Evolutionary conservation across 495 filamentous ascomycete genomes (phyloP), one percentile per base, ranked within the genome.

Genomic region (Haplographium delicatum): DNA sequence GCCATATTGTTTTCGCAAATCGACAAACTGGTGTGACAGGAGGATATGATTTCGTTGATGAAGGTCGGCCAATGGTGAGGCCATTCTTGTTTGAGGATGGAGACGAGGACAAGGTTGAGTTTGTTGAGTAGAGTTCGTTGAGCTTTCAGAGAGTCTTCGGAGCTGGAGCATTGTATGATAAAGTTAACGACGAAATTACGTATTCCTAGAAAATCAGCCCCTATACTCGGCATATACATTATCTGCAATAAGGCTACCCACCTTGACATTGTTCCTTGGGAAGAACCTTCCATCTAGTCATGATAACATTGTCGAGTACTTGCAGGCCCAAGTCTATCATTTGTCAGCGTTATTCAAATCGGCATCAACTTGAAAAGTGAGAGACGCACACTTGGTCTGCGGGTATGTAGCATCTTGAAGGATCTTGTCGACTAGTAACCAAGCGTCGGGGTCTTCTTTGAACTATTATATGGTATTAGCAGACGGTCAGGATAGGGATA

Each of bases 1-100:
- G 85, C 88, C 94, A 99, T 99, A 71, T 99, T 99, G 72, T 99
- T 99, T 71, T 99, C 93, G 73, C 93, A 99, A 60, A 97, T 91
- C 2, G 93, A 90, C 25, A 97, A 76, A 67, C 87, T 95, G 48
- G 86, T 88, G 60, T 91, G 89, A 64, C 91, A 96, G 23, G 91
- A 94, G 9, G 88, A 85, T 58, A 97, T 89, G 64, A 99, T 97
- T 76, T 99, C 93, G 68, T 96, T 97, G 79, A 97, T 96, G 68
- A 99, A 99, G 6, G 89, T 95, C 7, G 94, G 93, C 93, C 93
- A 99, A 72, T 97, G 93, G 65, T 96, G 91, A n/a, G 93, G 93
- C 93, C 93, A 99, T 68, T 99, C 93, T 69, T 99, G 93, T 74
- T 99, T 99, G 60, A 99, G 71, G 48, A 99, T 93, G 28, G 89